phyloP scores from a whole-genome alignment of 2,329 filamentous ascomycete species.

The Talaromyces sp. region DNA sequence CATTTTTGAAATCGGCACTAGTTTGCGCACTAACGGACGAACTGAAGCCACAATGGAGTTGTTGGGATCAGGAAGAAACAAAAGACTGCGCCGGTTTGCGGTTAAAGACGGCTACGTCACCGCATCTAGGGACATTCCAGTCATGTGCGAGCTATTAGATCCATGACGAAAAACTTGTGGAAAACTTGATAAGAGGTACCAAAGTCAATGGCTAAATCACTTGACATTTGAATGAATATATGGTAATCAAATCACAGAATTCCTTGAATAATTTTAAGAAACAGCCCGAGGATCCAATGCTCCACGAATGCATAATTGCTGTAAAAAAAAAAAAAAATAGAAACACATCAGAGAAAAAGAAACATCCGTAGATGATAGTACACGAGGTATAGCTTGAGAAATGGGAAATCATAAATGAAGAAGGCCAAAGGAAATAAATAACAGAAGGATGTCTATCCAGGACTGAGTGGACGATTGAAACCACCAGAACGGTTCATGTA shows the following conservation, averaged over 20 bases:
- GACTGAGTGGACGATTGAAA: slow-evolving; percentile 55
- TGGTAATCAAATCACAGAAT: slow-evolving; percentile 12
- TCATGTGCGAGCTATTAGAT: slow-evolving; percentile 26
- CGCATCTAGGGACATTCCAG: slow-evolving; percentile 12
- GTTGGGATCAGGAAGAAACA: not conserved
- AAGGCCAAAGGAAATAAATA: not conserved
- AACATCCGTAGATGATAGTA: slow-evolving; percentile 12
- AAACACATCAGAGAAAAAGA: slow-evolving; percentile 7
- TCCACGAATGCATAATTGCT: slow-evolving; percentile 35
- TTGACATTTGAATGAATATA: slow-evolving; percentile 1
- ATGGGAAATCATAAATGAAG: not conserved
- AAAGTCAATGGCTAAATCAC: slow-evolving; percentile 1
- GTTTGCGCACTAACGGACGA: slow-evolving; percentile 15
- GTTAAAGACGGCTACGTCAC: slow-evolving; percentile 32
- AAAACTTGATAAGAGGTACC: not conserved
- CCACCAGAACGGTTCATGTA: slow-evolving; percentile 72
- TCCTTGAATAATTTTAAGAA: slow-evolving; percentile 11
- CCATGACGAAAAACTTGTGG: not conserved
- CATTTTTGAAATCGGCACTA: slow-evolving; percentile 33
- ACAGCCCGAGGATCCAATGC: slow-evolving; percentile 26
- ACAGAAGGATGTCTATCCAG: slow-evolving; percentile 36
- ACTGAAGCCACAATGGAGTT: slow-evolving; percentile 28
- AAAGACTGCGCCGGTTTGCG: slow-evolving; percentile 1
- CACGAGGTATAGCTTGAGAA: not conserved
- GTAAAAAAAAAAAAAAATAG: slow-evolving; percentile 10